phyloP scores from a whole-genome alignment of 805 yeast genomes.

The Kodamaea neixiangensis region DNA sequence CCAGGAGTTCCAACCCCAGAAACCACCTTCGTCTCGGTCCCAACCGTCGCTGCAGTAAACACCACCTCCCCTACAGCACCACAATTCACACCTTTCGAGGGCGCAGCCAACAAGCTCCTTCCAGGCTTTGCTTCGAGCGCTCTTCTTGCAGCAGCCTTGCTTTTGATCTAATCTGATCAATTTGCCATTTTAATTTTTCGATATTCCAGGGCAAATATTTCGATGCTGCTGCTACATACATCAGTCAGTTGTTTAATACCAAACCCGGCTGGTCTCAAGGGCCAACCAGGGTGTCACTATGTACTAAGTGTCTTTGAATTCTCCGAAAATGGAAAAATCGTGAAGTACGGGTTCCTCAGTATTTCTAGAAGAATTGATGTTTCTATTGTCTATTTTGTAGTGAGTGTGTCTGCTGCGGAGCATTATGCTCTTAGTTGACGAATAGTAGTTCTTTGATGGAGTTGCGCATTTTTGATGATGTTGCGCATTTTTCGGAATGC shows the following conservation, averaged over 20 bases:
- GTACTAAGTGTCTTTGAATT: neutral
- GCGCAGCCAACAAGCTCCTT: conserved; percentile 16
- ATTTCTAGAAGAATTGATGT: neutral
- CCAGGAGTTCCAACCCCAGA: conserved; percentile 1
- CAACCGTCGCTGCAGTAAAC: neutral
- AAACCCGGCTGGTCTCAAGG: neutral
- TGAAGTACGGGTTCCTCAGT: neutral
- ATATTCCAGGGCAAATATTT: neutral
- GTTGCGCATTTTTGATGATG: too few species aligned
- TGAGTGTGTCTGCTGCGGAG: too few species aligned
- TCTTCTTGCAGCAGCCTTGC: conserved; percentile 15
- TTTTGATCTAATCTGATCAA: conserved; percentile 10
- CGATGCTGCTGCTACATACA: neutral
- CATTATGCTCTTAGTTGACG: too few species aligned
- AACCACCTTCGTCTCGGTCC: neutral
- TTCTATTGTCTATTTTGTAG: neutral
- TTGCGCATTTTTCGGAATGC: too few species aligned
- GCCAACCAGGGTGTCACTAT: neutral
- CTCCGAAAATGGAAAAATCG: neutral
- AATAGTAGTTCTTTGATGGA: too few species aligned
- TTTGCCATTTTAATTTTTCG: conserved; percentile 1
- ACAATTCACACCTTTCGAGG: conserved; percentile 22
- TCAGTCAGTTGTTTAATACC: neutral
- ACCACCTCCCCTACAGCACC: conserved; percentile 2
- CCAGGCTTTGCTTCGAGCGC: conserved; percentile 19